A percentile compares a stretch with the other conserved stretches of the same genome.
Evolutionary conservation across 2,329 filamentous ascomycete genomes (phyloP).

Genomic region (Dothistroma pini): DNA sequence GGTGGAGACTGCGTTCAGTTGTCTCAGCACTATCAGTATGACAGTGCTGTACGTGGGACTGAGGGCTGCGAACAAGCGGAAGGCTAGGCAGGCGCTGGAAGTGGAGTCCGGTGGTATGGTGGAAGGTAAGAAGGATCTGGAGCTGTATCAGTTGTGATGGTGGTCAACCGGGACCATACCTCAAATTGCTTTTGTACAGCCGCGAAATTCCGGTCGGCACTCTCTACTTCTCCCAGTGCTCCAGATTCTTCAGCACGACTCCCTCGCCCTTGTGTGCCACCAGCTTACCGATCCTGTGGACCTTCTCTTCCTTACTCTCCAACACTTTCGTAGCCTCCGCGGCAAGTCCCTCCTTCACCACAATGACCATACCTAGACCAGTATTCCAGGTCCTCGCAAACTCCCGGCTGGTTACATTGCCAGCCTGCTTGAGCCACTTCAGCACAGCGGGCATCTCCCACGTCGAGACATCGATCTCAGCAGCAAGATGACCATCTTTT

Average conservation of each 20-base stretch:
- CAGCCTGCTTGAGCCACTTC: constrained; percentile 73
- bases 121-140: background rate
- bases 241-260: constrained; percentile 61
- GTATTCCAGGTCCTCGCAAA: constrained; percentile 95
- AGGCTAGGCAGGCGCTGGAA: background rate
- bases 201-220: background rate
- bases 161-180: background rate
- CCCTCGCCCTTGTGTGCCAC: constrained; percentile 56
- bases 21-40: constrained; percentile 17
- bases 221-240: constrained; percentile 30
- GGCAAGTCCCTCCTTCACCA: constrained; percentile 64
- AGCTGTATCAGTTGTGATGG: background rate
- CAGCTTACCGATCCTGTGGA: constrained; percentile 72
- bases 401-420: constrained; percentile 70
- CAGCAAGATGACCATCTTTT: constrained; percentile 58
- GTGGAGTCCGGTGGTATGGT: background rate
- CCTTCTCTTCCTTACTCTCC: constrained; percentile 67
- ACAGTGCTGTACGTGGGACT: constrained; percentile 20
- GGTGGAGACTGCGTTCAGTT: constrained; percentile 22
- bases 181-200: background rate
- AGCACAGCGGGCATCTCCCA: constrained; percentile 81
- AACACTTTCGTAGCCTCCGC: constrained; percentile 59
- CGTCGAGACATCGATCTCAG: constrained; percentile 70
- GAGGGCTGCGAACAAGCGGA: constrained; percentile 4
- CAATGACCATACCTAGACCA: constrained; percentile 89